Evolutionary conservation across 441 rosid genomes (phyloP).

Genomic region (Gossypium aridum): DNA sequence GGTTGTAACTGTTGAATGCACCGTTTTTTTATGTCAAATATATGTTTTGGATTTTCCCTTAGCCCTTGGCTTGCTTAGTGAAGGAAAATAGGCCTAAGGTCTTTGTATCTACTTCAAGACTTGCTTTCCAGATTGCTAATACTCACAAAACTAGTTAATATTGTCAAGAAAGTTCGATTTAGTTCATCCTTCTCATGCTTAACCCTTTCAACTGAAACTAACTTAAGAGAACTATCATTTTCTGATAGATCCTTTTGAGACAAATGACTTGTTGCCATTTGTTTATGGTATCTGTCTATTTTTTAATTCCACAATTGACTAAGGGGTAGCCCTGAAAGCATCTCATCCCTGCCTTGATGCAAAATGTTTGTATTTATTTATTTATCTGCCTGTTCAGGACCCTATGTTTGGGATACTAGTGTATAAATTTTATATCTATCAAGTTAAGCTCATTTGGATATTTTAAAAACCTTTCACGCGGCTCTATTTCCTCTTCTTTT

Average conservation of each 20-base stretch:
- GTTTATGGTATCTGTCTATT: neutral
- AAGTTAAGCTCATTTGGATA: neutral
- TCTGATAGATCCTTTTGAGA: neutral
- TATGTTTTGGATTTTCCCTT: neutral
- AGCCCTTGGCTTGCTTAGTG: neutral
- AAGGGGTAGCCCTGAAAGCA: neutral
- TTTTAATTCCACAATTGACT: neutral
- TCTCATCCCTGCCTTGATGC: neutral
- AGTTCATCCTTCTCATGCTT: neutral
- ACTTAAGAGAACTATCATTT: neutral
- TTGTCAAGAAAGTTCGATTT: neutral
- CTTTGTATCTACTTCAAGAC: slow-evolving; percentile 1
- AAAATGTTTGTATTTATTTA: neutral
- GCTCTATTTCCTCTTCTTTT: neutral
- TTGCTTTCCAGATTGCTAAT: neutral
- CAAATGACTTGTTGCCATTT: neutral
- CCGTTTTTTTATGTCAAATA: neutral
- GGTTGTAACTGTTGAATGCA: neutral
- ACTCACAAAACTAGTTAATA: neutral
- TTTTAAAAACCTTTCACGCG: neutral
- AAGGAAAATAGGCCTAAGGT: neutral
- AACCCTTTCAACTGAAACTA: neutral
- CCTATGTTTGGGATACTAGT: neutral
- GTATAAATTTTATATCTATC: neutral
- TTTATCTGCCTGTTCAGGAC: neutral